Conservation (phyloP, 2,329 filamentous ascomycete species). For the Paracoccidioides lutzii region DNA sequence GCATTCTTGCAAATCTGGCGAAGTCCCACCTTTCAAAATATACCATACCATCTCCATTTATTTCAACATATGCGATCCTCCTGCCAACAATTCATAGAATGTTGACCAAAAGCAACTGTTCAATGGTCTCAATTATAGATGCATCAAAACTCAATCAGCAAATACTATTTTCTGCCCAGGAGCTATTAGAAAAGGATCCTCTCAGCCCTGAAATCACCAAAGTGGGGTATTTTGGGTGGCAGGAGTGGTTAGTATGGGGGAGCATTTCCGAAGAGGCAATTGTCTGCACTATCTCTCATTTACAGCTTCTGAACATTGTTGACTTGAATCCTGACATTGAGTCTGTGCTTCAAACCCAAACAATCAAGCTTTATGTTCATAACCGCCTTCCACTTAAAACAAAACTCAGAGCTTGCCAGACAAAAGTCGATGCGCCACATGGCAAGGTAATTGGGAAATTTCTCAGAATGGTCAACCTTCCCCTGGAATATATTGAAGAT, state of each 20-base stretch:
- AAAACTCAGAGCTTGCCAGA: constrained; percentile 6
- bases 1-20: constrained; percentile 15
- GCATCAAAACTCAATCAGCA: constrained; percentile 13
- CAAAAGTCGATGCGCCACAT: constrained; percentile 9
- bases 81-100: constrained; percentile 23
- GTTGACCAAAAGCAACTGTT: constrained; percentile 13
- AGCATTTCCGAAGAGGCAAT: constrained; percentile 18
- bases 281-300: constrained; percentile 17
- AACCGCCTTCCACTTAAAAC: constrained; percentile 8
- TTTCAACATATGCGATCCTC: constrained; percentile 19
- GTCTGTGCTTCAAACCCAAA: constrained; percentile 17
- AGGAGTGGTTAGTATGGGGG: constrained; percentile 27
- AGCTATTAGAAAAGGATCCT: constrained; percentile 12
- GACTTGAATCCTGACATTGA: constrained; percentile 11
- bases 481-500: constrained; percentile 13
- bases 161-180: constrained; percentile 17
- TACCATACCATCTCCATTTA: constrained; percentile 19
- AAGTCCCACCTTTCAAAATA: constrained; percentile 16
- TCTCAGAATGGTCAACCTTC: constrained; percentile 13
- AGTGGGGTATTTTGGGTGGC: constrained; percentile 17
- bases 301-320: constrained; percentile 13
- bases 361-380: neutral
- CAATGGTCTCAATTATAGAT: constrained; percentile 22
- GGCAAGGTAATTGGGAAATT: constrained; percentile 16
- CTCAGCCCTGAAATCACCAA: constrained; percentile 3